These are phyloP conservation scores for Musa schizocarpa DNA, from an alignment of 176 grass and related monocot genomes.

Conservation along the genomic window DNA sequence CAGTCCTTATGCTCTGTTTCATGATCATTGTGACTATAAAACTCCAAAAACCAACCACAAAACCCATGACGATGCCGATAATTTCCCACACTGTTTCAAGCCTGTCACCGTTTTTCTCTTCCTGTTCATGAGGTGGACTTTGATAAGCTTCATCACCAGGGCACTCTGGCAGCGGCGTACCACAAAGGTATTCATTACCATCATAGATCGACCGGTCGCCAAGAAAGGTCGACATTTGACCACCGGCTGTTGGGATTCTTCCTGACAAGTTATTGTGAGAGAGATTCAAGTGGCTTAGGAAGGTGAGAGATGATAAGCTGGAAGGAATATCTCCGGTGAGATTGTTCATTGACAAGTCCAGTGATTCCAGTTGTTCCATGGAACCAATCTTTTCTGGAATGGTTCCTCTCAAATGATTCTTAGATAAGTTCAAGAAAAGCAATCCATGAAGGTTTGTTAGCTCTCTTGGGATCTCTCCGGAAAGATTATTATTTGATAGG, in stretches of 20 bases:
- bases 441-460: background rate
- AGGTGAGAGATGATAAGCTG: background rate
- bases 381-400: background rate
- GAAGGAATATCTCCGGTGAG: background rate
- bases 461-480: background rate
- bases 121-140: background rate
- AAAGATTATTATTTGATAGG: background rate
- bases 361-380: background rate
- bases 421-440: background rate
- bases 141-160: background rate
- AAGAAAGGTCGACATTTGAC: background rate
- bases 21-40: background rate
- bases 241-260: background rate
- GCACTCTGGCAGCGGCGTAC: background rate
- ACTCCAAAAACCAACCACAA: background rate
- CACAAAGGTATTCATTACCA: background rate
- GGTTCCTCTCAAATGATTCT: background rate
- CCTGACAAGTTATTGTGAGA: conserved; percentile 12
- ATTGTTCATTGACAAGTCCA: conserved; percentile 8
- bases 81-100: background rate
- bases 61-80: background rate
- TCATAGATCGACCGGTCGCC: background rate
- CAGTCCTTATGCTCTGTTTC: background rate
- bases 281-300: background rate
- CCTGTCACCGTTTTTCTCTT: background rate